Base-by-base conservation (phyloP, 164 flowering plant genomes). In the Piper longum region DNA sequence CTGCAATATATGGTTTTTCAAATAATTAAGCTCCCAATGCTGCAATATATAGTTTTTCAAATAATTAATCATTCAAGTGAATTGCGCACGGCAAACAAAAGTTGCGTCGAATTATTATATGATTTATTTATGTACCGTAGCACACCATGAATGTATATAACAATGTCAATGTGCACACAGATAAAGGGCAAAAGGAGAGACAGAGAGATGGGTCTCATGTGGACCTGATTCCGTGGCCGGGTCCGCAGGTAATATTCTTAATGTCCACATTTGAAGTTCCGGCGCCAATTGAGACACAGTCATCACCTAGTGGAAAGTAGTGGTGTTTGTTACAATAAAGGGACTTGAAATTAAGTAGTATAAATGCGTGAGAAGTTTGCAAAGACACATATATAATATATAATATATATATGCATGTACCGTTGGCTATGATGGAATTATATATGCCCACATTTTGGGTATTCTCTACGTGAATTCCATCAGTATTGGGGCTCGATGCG, bases 161-260 rank as follows among this genome's bases (percentile, higher is more conserved):
- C 48, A 44, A 44, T 5, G 48, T 44, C 48, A 44, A 5, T 44
- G 48, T 9, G 8, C 48, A 5, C 0, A 5, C 48, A 44, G 11
- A 44, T 5, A 44, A 1, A 44, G 11, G 8, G 48, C 2, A 9
- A 44, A 44, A 5, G 11, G 11, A 9, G 48, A 44, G 11, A 44
- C 48, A 44, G 48, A 48, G 52, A 6, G 14, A 48, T 8, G 14
- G 11, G 12, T 48, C 8, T 48, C 52, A 48, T 48, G 52, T 48
- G 52, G 74, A 91, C 97, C 97, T 91, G 75, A 91, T 91, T 57
- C 98, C 98, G 73, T 91, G 96, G 64, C 98, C 75, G 6, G 89
- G 96, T 19, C 91, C 98, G 67, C 96, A 91, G 16, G 98, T 86
- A 16, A 88, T 73, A 67, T 87, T 87, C 70, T 65, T 74, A 64